phyloP scores from a whole-genome alignment of 1,139 yeast species.

The Kodamaea alishanica region DNA sequence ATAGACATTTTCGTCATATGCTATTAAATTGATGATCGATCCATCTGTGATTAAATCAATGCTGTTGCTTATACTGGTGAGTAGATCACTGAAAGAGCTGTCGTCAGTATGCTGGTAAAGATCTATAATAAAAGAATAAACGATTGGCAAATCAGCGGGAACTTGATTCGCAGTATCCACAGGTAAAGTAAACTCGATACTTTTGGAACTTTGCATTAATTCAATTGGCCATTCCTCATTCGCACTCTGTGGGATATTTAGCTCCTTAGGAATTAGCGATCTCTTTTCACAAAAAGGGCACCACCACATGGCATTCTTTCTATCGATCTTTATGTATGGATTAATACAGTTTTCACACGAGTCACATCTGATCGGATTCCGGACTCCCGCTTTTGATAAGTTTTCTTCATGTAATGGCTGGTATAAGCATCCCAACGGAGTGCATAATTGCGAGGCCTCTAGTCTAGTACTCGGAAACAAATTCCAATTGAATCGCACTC shows the following conservation, averaged over 20 bases:
- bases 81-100: slow-evolving; percentile 19
- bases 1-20: slow-evolving; percentile 28
- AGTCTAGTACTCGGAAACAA: slow-evolving; percentile 43
- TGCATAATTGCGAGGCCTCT: slow-evolving; percentile 30
- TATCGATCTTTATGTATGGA: slow-evolving; percentile 29
- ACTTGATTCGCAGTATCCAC: slow-evolving; percentile 17
- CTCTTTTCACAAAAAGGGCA: slow-evolving; percentile 36
- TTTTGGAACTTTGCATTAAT: slow-evolving; percentile 21
- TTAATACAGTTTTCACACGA: slow-evolving; percentile 30
- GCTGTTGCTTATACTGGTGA: slow-evolving; percentile 15
- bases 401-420: slow-evolving; percentile 23
- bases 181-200: slow-evolving; percentile 30
- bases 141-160: slow-evolving; percentile 10
- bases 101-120: slow-evolving; percentile 29
- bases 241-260: slow-evolving; percentile 16
- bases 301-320: slow-evolving; percentile 36
- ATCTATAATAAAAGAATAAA: slow-evolving; percentile 29
- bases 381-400: slow-evolving; percentile 1
- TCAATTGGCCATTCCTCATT: slow-evolving; percentile 25
- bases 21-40: slow-evolving; percentile 23
- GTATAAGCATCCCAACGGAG: slow-evolving; percentile 40
- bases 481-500: slow-evolving; percentile 54
- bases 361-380: slow-evolving; percentile 21
- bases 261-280: slow-evolving; percentile 21
- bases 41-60: slow-evolving; percentile 22